Percentiles rank a stretch among this genome's conserved stretches.
Evolutionary conservation across 306 rosid species (phyloP).

Genomic region (Prunus fruticosa): DNA sequence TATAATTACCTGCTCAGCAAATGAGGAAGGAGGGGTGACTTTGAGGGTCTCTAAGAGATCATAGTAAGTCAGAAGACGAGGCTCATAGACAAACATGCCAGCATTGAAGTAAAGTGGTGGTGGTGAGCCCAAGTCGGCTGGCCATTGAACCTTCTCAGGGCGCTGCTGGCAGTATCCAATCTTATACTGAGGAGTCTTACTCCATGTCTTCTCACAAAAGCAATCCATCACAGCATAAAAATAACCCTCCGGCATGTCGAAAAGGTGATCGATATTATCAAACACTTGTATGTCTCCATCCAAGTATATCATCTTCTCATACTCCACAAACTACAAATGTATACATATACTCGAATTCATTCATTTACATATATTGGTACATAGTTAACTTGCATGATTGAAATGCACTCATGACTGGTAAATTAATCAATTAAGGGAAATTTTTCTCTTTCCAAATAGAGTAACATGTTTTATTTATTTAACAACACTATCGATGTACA

Average conservation of each 20-base stretch:
- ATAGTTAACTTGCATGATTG: not conserved
- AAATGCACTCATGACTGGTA: not conserved
- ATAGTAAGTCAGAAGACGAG: conserved; percentile 25
- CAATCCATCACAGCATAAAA: conserved; percentile 57
- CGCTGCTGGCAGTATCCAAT: conserved; percentile 58
- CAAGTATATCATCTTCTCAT: conserved; percentile 46
- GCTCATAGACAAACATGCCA: conserved; percentile 45
- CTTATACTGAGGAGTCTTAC: conserved; percentile 34
- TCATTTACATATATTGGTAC: not conserved
- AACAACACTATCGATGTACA: no score
- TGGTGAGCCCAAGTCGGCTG: conserved; percentile 31
- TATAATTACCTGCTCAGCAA: conserved; percentile 46
- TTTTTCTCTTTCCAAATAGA: not conserved
- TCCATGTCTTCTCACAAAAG: conserved; percentile 55
- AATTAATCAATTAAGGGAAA: not conserved
- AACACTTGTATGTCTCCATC: conserved; percentile 55
- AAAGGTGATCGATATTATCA: conserved; percentile 46
- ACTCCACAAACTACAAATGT: conserved; percentile 42
- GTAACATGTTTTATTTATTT: not conserved
- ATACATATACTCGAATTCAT: not conserved
- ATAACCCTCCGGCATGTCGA: conserved; percentile 32
- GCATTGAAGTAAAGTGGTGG: conserved; percentile 53
- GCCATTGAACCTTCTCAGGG: conserved; percentile 44
- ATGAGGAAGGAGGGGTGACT: conserved; percentile 32
- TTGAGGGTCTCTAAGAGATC: conserved; percentile 33